Evolutionary conservation across 108 stramenopile genomes (phyloP).

Genomic region (Cyclostephanos invisitatus): DNA sequence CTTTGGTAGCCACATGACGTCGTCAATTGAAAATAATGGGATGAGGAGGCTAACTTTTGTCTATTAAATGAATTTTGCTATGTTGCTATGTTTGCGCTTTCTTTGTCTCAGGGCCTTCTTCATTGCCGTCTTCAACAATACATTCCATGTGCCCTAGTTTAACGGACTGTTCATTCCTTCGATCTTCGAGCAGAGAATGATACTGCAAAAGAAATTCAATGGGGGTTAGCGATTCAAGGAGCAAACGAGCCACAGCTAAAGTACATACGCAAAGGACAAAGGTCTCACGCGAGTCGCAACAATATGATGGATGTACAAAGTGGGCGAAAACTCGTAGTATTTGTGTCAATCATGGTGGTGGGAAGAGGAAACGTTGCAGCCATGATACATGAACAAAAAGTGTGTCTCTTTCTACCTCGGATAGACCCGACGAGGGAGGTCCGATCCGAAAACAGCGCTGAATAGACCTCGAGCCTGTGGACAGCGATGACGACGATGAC

Average conservation of each 20-base stretch:
- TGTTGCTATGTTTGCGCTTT: not conserved
- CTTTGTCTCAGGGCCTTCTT: constrained; percentile 41
- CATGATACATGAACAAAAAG: no score
- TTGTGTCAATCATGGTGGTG: no score
- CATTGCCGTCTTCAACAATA: constrained; percentile 78
- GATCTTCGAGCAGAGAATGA: constrained; percentile 95
- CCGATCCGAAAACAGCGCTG: no score
- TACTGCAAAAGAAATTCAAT: constrained; percentile 8
- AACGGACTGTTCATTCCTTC: constrained; percentile 78
- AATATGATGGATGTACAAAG: no score
- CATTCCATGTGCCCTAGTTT: constrained; percentile 98
- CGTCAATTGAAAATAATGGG: no score
- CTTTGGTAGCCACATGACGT: no score
- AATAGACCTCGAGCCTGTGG: no score
- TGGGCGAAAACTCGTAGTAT: no score
- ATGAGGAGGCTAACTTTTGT: not conserved
- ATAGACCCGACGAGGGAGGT: no score
- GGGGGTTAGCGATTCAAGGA: not conserved
- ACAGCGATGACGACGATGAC: no score
- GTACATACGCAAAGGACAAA: not conserved
- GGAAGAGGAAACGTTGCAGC: no score
- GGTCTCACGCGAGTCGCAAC: constrained; percentile 94
- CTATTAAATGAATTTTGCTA: not conserved
- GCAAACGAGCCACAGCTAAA: not conserved
- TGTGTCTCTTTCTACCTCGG: no score